Evolutionary conservation across 371 early-diverging fungal species (phyloP).

Genomic region (Vairimorpha apis): DNA sequence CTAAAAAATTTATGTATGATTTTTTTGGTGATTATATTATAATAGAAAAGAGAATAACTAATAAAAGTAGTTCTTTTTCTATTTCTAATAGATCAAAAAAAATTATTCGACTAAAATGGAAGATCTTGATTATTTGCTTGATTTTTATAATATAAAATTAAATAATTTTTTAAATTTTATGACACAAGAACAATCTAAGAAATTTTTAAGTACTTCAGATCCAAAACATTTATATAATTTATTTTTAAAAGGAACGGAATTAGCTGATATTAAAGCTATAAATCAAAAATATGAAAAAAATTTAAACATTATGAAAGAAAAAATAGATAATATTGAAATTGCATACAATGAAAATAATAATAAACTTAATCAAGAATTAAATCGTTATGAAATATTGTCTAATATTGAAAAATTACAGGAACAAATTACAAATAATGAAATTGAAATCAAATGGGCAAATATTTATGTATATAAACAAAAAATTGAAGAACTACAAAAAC

Average conservation of each 20-base stretch:
- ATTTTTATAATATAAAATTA: conserved; percentile 53
- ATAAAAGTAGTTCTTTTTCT: conserved; percentile 17
- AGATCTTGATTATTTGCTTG: conserved; percentile 54
- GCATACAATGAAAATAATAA: conserved; percentile 26
- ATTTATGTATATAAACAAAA: conserved; percentile 23
- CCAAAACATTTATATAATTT: conserved; percentile 55
- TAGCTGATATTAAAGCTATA: conserved; percentile 50
- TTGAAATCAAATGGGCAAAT: conserved; percentile 53
- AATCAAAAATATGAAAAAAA: conserved; percentile 45
- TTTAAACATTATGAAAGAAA: conserved; percentile 35
- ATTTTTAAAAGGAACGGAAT: conserved; percentile 61
- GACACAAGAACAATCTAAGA: conserved; percentile 63
- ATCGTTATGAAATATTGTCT: conserved; percentile 8
- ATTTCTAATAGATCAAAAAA: conserved; percentile 36
- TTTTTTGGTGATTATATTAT: conserved; percentile 44
- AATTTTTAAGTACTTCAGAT: conserved; percentile 52
- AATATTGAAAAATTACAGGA: conserved; percentile 27
- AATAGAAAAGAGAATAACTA: conserved; percentile 54
- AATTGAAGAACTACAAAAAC: neutral
- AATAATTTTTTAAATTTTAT: conserved; percentile 63
- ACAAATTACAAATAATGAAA: conserved; percentile 29
- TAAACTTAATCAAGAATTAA: conserved; percentile 21
- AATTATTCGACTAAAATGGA: conserved; percentile 32
- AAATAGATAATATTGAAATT: conserved; percentile 10
- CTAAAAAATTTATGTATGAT: conserved; percentile 24